phyloP scores from a whole-genome alignment of 106 monocot species.

The Dendrobium catenatum region DNA sequence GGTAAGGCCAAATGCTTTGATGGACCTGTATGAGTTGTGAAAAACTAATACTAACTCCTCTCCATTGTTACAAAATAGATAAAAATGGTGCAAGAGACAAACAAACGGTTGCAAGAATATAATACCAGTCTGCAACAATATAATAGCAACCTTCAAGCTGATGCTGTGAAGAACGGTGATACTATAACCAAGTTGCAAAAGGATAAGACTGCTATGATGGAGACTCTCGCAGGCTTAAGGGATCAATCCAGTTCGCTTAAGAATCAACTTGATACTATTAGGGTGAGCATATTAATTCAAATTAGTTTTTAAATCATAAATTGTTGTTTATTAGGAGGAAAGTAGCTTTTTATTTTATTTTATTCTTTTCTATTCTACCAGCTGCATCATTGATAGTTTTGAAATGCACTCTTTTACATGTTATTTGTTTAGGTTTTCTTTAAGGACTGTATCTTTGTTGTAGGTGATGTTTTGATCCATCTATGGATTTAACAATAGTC shows the following conservation, averaged over 20 bases:
- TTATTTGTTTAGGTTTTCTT: not conserved
- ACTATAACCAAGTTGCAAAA: slow-evolving; percentile 49
- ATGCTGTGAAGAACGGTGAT: slow-evolving; percentile 41
- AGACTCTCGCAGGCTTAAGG: slow-evolving; percentile 45
- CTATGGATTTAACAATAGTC: not conserved
- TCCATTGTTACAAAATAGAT: slow-evolving; percentile 32
- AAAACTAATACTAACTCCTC: not conserved
- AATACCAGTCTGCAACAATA: slow-evolving; percentile 88
- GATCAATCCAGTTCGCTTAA: slow-evolving; percentile 46
- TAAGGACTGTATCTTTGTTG: not conserved
- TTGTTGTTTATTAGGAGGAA: not conserved
- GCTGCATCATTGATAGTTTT: not conserved
- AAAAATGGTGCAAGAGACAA: slow-evolving; percentile 66
- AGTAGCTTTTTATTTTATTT: not conserved
- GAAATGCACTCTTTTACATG: not conserved
- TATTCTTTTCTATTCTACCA: not conserved
- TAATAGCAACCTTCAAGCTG: slow-evolving; percentile 79
- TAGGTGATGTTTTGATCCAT: too few relatives aligned
- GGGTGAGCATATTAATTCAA: slow-evolving; percentile 31
- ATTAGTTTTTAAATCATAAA: not conserved
- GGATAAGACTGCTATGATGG: slow-evolving; percentile 78
- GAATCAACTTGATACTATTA: slow-evolving; percentile 55
- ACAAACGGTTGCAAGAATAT: slow-evolving; percentile 75
- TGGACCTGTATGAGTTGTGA: not conserved
- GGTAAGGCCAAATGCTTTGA: slow-evolving; percentile 22